Conservation (phyloP, 1,139 yeast species). For the Magnusiomyces fungicola region DNA sequence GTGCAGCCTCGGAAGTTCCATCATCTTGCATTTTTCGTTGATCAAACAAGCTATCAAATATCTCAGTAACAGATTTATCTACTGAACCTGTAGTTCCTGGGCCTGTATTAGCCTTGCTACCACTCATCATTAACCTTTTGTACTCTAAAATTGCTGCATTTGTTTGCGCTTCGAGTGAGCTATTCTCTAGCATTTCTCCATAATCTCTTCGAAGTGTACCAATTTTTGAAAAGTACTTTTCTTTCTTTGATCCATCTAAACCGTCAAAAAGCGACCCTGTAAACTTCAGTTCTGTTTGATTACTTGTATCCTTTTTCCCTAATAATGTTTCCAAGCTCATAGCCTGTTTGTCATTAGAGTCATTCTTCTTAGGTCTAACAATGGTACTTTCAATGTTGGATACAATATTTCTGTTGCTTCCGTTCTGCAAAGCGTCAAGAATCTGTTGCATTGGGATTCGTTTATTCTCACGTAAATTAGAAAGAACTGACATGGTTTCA, state of each 20-base stretch:
- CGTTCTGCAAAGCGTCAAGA: constrained; percentile 20
- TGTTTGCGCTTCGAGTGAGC: not conserved
- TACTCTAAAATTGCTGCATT: not conserved
- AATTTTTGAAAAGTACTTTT: constrained; percentile 31
- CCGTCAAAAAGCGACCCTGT: constrained; percentile 15
- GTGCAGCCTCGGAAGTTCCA: constrained; percentile 20
- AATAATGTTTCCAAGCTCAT: not conserved
- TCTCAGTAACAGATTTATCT: not conserved
- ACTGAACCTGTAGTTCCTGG: not conserved
- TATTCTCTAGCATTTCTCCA: not conserved
- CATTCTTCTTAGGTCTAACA: constrained; percentile 8
- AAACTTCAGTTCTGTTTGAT: constrained; percentile 13
- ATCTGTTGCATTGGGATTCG: constrained; percentile 25
- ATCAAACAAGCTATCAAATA: constrained; percentile 13
- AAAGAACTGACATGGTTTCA: constrained; percentile 28
- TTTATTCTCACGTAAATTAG: constrained; percentile 21
- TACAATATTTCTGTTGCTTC: constrained; percentile 24
- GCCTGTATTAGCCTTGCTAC: not conserved
- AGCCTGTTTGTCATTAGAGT: not conserved
- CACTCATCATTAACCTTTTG: not conserved
- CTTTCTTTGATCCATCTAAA: constrained; percentile 5
- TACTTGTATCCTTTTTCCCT: not conserved
- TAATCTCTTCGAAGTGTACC: constrained; percentile 21
- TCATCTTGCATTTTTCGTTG: constrained; percentile 14
- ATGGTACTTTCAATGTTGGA: constrained; percentile 17